These are phyloP conservation scores for Bacidia rubella DNA, from an alignment of 495 filamentous ascomycete species.

Conservation along the genomic window DNA sequence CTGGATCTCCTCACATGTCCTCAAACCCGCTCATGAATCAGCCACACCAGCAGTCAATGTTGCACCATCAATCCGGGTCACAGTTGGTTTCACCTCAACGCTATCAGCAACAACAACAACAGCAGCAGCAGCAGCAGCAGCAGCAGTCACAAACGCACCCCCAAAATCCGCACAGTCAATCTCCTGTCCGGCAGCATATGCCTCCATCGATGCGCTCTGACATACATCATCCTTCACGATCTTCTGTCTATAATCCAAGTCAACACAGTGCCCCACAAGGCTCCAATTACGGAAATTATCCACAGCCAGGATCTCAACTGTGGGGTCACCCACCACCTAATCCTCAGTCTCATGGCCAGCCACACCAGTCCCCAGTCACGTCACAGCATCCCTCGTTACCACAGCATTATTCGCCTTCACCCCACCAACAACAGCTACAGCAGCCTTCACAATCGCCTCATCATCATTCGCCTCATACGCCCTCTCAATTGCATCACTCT, in stretches of 20 bases:
- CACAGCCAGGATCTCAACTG: slow-evolving; percentile 32
- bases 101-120: slow-evolving; percentile 18
- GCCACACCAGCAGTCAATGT: slow-evolving; percentile 25
- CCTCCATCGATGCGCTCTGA: slow-evolving; percentile 32
- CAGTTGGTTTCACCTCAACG: slow-evolving; percentile 29
- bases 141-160: slow-evolving; percentile 25
- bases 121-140: slow-evolving; percentile 3
- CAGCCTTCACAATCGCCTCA: slow-evolving; percentile 26
- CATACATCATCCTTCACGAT: slow-evolving; percentile 30
- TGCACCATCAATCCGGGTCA: slow-evolving; percentile 25
- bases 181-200: slow-evolving; percentile 28
- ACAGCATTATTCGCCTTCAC: slow-evolving; percentile 35
- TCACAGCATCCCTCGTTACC: slow-evolving; percentile 32
- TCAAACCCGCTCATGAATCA: slow-evolving; percentile 28
- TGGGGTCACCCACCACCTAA: slow-evolving; percentile 42
- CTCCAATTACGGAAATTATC: slow-evolving; percentile 32
- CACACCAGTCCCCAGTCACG: slow-evolving; percentile 36
- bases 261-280: slow-evolving; percentile 25
- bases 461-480: slow-evolving; percentile 36
- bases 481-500: slow-evolving; percentile 38
- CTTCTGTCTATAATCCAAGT: slow-evolving; percentile 28
- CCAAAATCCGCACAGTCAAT: slow-evolving; percentile 29
- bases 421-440: slow-evolving; percentile 29
- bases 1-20: slow-evolving; percentile 32
- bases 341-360: slow-evolving; percentile 30